Conservation (phyloP, 257 asterid genomes). For the Mentha longifolia region DNA sequence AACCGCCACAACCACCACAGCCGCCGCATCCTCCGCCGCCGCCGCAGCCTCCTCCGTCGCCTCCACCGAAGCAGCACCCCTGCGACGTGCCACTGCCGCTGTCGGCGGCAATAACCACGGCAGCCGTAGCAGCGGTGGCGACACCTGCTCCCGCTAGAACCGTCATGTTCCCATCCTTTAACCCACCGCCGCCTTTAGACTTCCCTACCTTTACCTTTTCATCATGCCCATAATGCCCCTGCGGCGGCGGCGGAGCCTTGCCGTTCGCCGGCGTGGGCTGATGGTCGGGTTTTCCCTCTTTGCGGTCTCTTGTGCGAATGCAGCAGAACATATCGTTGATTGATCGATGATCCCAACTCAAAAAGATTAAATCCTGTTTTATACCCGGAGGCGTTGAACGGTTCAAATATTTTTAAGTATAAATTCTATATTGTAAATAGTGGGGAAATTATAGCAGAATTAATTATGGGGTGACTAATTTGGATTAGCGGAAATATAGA, state of each 20-base stretch:
- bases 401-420: neutral
- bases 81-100: neutral
- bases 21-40: slow-evolving; percentile 37
- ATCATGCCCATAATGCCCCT: slow-evolving; percentile 7
- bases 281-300: slow-evolving; percentile 11
- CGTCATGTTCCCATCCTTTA: slow-evolving; percentile 35
- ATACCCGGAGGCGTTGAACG: slow-evolving; percentile 12
- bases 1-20: slow-evolving; percentile 35
- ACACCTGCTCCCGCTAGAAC: slow-evolving; percentile 39
- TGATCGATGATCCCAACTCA: neutral
- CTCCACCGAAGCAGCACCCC: slow-evolving; percentile 20
- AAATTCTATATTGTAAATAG: too few relatives aligned
- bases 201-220: slow-evolving; percentile 12
- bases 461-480: neutral
- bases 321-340: slow-evolving; percentile 34
- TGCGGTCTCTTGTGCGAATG: slow-evolving; percentile 36
- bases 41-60: slow-evolving; percentile 29
- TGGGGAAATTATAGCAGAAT: too few relatives aligned
- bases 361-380: neutral
- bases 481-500: neutral
- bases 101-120: slow-evolving; percentile 22
- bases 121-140: slow-evolving; percentile 30
- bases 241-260: too few relatives aligned
- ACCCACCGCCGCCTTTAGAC: neutral
- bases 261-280: slow-evolving; percentile 3